These are phyloP conservation scores for Dendrocalamus latiflorus DNA, from an alignment of 202 grass and related monocot genomes.

Conservation along the genomic window DNA sequence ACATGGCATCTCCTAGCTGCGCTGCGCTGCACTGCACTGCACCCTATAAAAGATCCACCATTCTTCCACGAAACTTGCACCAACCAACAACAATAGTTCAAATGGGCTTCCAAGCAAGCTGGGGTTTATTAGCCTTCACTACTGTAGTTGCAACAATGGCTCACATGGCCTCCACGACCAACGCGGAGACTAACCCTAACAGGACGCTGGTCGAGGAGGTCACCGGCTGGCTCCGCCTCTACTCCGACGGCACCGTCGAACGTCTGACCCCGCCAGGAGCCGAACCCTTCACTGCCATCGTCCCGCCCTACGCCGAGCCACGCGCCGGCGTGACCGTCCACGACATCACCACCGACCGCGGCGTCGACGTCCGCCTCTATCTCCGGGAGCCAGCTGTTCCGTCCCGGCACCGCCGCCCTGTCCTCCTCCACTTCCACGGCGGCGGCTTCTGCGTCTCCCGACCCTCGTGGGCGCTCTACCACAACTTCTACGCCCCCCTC, in stretches of 20 bases:
- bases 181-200: background rate
- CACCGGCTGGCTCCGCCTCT: slow-evolving; percentile 53
- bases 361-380: slow-evolving; percentile 44
- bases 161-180: background rate
- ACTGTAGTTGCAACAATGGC: background rate
- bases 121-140: background rate
- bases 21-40: background rate
- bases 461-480: slow-evolving; percentile 45
- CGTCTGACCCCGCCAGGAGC: slow-evolving; percentile 31
- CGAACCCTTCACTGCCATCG: slow-evolving; percentile 22
- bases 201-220: slow-evolving; percentile 37
- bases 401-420: background rate
- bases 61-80: background rate
- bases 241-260: slow-evolving; percentile 42
- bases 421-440: slow-evolving; percentile 61
- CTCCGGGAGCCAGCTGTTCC: background rate
- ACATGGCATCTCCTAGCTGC: background rate
- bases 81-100: background rate
- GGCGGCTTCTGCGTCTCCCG: slow-evolving; percentile 59
- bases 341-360: slow-evolving; percentile 30
- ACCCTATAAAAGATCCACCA: background rate
- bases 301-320: slow-evolving; percentile 32
- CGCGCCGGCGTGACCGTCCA: slow-evolving; percentile 47
- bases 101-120: background rate
- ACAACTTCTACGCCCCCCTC: slow-evolving; percentile 54